Evolutionary conservation across 768 basidiomycete species (phyloP), one percentile per base, ranked within the genome.

Genomic region (Trametes maxima): DNA sequence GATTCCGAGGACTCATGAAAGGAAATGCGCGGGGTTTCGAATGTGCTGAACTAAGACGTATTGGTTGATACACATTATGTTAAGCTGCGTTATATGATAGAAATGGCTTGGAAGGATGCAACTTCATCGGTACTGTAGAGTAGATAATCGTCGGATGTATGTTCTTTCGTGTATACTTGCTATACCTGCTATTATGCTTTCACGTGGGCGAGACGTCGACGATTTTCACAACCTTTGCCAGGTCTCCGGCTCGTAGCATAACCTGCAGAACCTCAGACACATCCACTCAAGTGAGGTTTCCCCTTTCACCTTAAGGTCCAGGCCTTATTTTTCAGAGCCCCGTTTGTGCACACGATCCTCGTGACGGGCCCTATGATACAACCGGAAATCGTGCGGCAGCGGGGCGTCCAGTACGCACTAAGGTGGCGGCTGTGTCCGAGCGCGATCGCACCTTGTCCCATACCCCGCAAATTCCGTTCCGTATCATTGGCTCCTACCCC

Each of bases 1-100:
- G 85, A 83, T 58, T 81, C 85, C 35, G 68, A 71, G 39, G 64
- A 65, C 8, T 60, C 65, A 37, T 57, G 39, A 28, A 19, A 16
- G 19, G 35, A 14, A 11, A 21, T 11, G 53, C 36, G 19, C 11
- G 21, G 5, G 5, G 51, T 13, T 24, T 24, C 13, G 22, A 36
- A 40, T 2, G 37, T 22, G 51, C 16, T 12, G 22, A 19, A 36
- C n/a, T 19, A 6, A 12, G 49, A 37, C 17, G 49, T 14, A 51
- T 33, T 33, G 28, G 8, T 33, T 33, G 28, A 8, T 33, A 33
- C 28, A 33, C 28, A 33, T 33, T 33, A 33, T 33, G 28, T 54
- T 52, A 47, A 39, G 10, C 37, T 50, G 44, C 48, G 44, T 37
- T 53, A 50, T 58, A 55, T 57, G 59, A 55, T 64, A 64, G 48